Conservation (phyloP, 179 eudicot species). For the Beta corolliflora region DNA sequence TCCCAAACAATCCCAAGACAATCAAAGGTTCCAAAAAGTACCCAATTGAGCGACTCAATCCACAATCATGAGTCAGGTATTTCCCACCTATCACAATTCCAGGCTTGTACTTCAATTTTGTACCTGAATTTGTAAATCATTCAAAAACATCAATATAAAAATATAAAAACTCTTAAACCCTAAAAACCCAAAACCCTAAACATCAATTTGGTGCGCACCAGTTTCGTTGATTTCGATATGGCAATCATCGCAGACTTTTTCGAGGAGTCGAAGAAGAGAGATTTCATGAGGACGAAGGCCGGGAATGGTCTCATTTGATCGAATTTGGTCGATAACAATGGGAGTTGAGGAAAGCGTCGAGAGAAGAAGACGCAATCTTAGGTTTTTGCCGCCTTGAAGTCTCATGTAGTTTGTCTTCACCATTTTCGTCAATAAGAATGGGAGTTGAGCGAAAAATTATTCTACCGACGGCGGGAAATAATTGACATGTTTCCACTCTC, state of each 20-base stretch:
- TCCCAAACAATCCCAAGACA: slow-evolving; percentile 79
- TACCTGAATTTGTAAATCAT: slow-evolving; percentile 44
- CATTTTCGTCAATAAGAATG: slow-evolving; percentile 18
- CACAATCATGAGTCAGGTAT: slow-evolving; percentile 72
- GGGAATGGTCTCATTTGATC: slow-evolving; percentile 57
- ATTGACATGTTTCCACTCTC: too few species aligned
- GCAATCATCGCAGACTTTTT: slow-evolving; percentile 70
- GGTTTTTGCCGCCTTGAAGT: slow-evolving; percentile 69
- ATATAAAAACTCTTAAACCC: neutral
- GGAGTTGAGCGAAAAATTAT: too few species aligned
- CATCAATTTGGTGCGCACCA: slow-evolving; percentile 33
- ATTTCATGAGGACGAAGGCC: slow-evolving; percentile 82
- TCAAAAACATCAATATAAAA: slow-evolving; percentile 2
- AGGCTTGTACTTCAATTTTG: slow-evolving; percentile 87
- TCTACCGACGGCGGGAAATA: too few species aligned
- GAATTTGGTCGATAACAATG: slow-evolving; percentile 67
- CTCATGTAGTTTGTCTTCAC: slow-evolving; percentile 52
- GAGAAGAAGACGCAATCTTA: slow-evolving; percentile 62
- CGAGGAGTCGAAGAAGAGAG: slow-evolving; percentile 72
- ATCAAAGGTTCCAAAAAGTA: slow-evolving; percentile 83
- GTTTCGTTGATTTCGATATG: slow-evolving; percentile 78
- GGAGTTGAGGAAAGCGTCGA: slow-evolving; percentile 79
- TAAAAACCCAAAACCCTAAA: neutral
- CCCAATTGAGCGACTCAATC: slow-evolving; percentile 67
- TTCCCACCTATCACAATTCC: slow-evolving; percentile 85